Conservation (phyloP, 371 early-diverging fungal species). For the Actinomortierella wolfii region DNA sequence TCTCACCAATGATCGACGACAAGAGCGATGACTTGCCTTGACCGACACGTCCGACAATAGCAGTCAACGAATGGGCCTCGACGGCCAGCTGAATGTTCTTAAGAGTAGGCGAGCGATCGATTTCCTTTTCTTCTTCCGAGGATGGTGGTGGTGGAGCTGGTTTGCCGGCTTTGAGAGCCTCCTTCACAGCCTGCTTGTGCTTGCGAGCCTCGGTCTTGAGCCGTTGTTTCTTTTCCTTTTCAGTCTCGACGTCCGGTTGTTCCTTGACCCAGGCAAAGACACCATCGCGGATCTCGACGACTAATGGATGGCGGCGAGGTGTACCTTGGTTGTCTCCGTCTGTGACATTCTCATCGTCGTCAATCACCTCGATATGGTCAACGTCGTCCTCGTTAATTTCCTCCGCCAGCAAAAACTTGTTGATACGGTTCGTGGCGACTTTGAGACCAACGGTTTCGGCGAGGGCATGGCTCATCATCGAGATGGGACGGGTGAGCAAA, state of each 20-base stretch:
- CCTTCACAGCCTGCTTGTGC: not conserved
- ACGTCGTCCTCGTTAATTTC: slow-evolving; percentile 51
- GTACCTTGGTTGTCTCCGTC: slow-evolving; percentile 56
- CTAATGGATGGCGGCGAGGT: slow-evolving; percentile 50
- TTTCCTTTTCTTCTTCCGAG: not conserved
- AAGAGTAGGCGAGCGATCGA: slow-evolving; percentile 46
- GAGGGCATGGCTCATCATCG: slow-evolving; percentile 12
- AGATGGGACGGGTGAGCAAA: slow-evolving; percentile 20
- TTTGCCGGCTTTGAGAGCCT: slow-evolving; percentile 18
- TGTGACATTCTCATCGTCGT: slow-evolving; percentile 31
- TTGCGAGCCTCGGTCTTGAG: not conserved
- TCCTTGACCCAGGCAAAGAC: slow-evolving; percentile 28
- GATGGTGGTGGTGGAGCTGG: slow-evolving; percentile 2
- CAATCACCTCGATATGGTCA: slow-evolving; percentile 7
- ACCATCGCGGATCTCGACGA: slow-evolving; percentile 17
- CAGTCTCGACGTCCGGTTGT: not conserved
- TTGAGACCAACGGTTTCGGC: slow-evolving; percentile 14
- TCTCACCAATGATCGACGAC: slow-evolving; percentile 48
- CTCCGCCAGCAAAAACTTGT: slow-evolving; percentile 28
- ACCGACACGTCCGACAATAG: slow-evolving; percentile 46
- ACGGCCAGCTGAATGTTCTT: slow-evolving; percentile 67
- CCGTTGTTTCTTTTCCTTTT: not conserved
- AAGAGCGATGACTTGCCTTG: slow-evolving; percentile 39
- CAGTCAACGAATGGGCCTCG: slow-evolving; percentile 52
- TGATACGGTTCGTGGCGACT: slow-evolving; percentile 33